Evolutionary conservation across 192 early-diverging fungal genomes (phyloP).

Genomic region (Dispira parvispora): DNA sequence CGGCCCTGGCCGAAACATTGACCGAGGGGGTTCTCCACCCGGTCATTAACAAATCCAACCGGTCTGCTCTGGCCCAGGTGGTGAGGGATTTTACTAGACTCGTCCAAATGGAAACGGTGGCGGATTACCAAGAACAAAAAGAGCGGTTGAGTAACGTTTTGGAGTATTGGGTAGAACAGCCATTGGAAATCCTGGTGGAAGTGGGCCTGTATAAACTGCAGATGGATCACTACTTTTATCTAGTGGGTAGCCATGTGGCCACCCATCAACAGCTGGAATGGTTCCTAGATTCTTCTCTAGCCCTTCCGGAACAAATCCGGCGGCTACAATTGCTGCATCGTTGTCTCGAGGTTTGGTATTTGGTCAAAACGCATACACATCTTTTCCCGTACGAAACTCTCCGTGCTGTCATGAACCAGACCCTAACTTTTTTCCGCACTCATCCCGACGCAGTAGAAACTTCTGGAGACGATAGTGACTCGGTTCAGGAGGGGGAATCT

Average conservation of each 20-base stretch:
- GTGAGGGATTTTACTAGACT: slow-evolving; percentile 19
- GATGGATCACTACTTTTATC: slow-evolving; percentile 16
- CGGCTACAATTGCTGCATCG: neutral
- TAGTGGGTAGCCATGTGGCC: slow-evolving; percentile 15
- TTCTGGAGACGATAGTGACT: neutral
- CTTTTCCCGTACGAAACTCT: slow-evolving; percentile 2
- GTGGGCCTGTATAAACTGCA: slow-evolving; percentile 24
- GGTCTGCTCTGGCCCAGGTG: slow-evolving; percentile 14
- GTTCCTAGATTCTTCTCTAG: neutral
- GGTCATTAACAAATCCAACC: slow-evolving; percentile 21
- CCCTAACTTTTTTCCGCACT: neutral
- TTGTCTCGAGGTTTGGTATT: slow-evolving; percentile 3
- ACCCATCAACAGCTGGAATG: slow-evolving; percentile 6
- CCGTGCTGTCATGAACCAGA: neutral
- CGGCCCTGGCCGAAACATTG: neutral
- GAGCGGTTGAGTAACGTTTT: slow-evolving; percentile 18
- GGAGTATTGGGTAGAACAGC: slow-evolving; percentile 25
- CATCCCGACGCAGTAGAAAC: neutral
- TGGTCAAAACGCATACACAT: neutral
- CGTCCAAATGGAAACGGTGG: slow-evolving; percentile 15
- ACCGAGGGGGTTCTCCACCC: neutral
- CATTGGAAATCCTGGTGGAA: slow-evolving; percentile 23
- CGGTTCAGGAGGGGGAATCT: neutral
- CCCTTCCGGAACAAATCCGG: neutral
- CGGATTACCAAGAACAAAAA: slow-evolving; percentile 19